Percentiles rank a stretch among this genome's conserved stretches.
Conservation (phyloP, 176 grass and related monocot genomes). For the Triticum urartu region DNA sequence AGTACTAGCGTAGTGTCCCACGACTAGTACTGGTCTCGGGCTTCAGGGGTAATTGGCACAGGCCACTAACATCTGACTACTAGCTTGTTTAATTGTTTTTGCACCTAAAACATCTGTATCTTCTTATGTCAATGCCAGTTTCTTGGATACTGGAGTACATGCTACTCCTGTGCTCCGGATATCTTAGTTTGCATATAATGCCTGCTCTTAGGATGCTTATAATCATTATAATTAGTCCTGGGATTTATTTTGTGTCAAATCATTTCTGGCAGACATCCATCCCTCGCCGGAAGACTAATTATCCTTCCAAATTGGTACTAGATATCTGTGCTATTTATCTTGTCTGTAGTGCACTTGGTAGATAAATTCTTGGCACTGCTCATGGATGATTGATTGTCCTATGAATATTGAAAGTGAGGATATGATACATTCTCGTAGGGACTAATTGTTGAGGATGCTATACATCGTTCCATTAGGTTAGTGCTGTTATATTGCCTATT, state of each 20-base stretch:
- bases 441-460: not conserved
- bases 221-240: not conserved
- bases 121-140: not conserved
- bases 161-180: not conserved
- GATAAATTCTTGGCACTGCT: too few species aligned
- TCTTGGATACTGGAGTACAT: slow-evolving; percentile 1
- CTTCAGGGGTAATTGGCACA: too few species aligned
- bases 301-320: not conserved
- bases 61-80: slow-evolving; percentile 47
- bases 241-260: slow-evolving; percentile 18
- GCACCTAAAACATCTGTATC: not conserved
- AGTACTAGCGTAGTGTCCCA: too few species aligned
- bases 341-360: too few species aligned
- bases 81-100: slow-evolving; percentile 40
- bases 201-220: slow-evolving; percentile 29
- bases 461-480: not conserved
- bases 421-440: not conserved
- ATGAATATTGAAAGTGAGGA: not conserved
- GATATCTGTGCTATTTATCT: too few species aligned
- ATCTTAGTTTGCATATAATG: slow-evolving; percentile 4
- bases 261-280: not conserved
- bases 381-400: too few species aligned
- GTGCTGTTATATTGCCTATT: not conserved
- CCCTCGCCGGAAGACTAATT: not conserved
- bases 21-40: too few species aligned